A percentile compares a stretch with the other conserved stretches of the same genome.
Evolutionary conservation across 2,329 filamentous ascomycete species (phyloP).

Genomic region (Teratosphaeria destructans): DNA sequence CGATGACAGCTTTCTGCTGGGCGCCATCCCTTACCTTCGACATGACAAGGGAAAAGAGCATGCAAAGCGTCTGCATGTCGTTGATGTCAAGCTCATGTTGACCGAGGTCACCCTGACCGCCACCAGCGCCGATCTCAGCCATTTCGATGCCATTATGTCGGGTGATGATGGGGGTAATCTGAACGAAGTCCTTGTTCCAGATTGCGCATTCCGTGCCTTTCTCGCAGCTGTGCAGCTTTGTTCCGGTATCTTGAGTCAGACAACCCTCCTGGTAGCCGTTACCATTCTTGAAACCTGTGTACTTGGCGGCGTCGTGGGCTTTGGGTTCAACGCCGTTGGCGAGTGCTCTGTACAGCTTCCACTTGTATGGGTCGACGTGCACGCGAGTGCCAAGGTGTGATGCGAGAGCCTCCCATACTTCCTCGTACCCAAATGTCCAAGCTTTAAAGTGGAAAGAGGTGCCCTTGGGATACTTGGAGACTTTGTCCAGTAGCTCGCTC

Average conservation of each 20-base stretch:
- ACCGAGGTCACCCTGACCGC: constrained; percentile 65
- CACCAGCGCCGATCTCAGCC: constrained; percentile 65
- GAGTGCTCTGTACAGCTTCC: constrained; percentile 57
- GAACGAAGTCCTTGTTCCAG: constrained; percentile 49
- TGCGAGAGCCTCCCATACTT: constrained; percentile 77
- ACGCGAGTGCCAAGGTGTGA: constrained; percentile 59
- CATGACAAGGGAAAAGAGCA: constrained; percentile 44
- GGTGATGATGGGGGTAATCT: constrained; percentile 68
- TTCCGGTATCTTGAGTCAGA: constrained; percentile 50
- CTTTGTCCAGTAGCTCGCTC: constrained; percentile 58
- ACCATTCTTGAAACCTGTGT: constrained; percentile 65
- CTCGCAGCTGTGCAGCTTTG: constrained; percentile 78
- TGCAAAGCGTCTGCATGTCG: constrained; percentile 37
- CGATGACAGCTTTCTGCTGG: constrained; percentile 24
- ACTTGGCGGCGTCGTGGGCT: constrained; percentile 51
- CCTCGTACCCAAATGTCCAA: constrained; percentile 91
- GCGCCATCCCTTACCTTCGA: constrained; percentile 27
- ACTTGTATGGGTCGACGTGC: constrained; percentile 75
- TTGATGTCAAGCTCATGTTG: constrained; percentile 56
- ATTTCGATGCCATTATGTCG: constrained; percentile 39
- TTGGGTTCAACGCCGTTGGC: constrained; percentile 30
- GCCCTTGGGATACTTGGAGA: constrained; percentile 56
- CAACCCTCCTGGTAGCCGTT: constrained; percentile 62
- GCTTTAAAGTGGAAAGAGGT: constrained; percentile 76
- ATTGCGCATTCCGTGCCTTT: constrained; percentile 53